Evolutionary conservation across 2,329 filamentous ascomycete genomes (phyloP), one percentile per base, ranked within the genome.

Genomic region (Hyphodiscus sp.): DNA sequence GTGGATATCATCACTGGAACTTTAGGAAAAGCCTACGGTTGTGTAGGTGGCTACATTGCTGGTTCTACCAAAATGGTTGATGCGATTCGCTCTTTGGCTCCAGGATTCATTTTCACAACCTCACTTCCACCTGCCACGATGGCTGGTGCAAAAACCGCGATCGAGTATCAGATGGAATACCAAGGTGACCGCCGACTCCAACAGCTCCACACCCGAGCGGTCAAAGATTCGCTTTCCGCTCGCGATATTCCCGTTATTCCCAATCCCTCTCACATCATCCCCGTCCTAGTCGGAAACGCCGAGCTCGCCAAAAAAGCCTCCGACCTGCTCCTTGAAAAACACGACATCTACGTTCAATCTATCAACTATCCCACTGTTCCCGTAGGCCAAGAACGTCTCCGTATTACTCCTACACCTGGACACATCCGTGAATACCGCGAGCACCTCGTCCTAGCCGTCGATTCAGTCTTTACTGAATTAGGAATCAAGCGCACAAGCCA

Each of bases 351-450:
- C 69, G 94, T 99, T 23, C 94, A 99, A 74, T 91, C 90, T 52
- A 97, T 99, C 80, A 99, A 99, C 76, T 97, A 97, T 73, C 94
- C 94, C 1, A 99, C 94, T 49, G 94, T 99, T 2, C 94, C 94
- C 2, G 90, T 95, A 7, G 94, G 94, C n/a, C 91, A 99, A 76
- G 94, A 99, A 73, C 86, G 94, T 54, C 85, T 99, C 53, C 87
- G 94, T 61, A 90, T 99, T 70, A 99, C 94, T 1, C 94, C 94
- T 0, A 99, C 94, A 1, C 94, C 94, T 0, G 94, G 94, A 44
- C 94, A 99, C 70, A 83, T 82, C 52, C 87, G 87, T 72, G 82
- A 89, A 63, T 90, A 88, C 73, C 89, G 91, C 58, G 87, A 95
- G 61, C 83, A 95, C 65, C 84, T 99, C 4, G 85, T 96, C 26